Evolutionary conservation across 208 protist genomes (phyloP), one percentile per base, ranked within the genome.

Genomic region (Crithidia sp.): DNA sequence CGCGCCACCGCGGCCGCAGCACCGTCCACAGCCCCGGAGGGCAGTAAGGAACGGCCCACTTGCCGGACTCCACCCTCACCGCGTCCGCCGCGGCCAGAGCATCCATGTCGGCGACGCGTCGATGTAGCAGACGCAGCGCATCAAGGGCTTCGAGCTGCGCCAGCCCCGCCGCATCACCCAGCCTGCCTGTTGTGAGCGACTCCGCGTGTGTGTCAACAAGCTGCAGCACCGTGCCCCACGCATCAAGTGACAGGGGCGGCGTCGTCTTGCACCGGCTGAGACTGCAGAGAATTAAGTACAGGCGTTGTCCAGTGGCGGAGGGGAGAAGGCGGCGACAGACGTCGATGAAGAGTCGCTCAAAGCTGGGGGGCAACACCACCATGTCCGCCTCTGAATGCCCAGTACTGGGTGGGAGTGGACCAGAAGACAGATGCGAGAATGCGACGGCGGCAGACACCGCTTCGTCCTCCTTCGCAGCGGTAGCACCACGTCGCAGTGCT

Each of bases 231-330:
- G 58, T 71, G 16, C 58, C 61, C 74, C 74, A 79, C 45, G 53
- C 37, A 13, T 62, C 49, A 0, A 57, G 52, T 7, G 74, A 58
- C 17, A 73, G 5, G 19, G n/a, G 19, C 52, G 65, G 40, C 12
- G 53, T 53, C 17, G 44, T 57, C 2, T 19, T n/a, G 67, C 74
- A 79, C 5, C 19, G 36, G 36, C 61, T 66, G 2, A 79, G 37
- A 47, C 67, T 79, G 67, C 74, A 69, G 10, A 79, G 45, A n/a
- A 79, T 74, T 4, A 79, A 47, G 62, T 73, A 79, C 14, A 74
- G 67, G 3, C 67, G 74, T 47, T 79, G 74, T 7, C 74, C 74
- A 10, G 52, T 79, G 13, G 74, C 67, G 41, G 61, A 62, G 7
- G 67, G 67, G 40, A 79, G 62, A 7, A 79, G 62, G 57, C 74